Percentiles rank a stretch among this genome's conserved stretches.
phyloP scores from a whole-genome alignment of 2,329 filamentous ascomycete genomes.

The Colletotrichum australisinense region DNA sequence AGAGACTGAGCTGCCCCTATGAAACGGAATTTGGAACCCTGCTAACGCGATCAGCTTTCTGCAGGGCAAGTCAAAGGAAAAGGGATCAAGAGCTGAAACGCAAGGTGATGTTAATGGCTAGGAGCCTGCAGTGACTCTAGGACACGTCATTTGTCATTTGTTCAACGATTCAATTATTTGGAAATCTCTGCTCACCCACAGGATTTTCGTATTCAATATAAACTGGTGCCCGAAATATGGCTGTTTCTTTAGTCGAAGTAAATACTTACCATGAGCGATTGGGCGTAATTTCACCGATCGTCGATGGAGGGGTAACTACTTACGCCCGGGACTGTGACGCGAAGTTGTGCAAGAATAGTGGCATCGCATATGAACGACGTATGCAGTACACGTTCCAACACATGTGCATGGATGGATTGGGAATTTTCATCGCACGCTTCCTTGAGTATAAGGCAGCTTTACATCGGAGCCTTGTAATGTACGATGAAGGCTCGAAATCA shows the following conservation, averaged over 20 bases:
- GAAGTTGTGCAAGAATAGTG: not conserved
- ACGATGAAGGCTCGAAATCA: not conserved
- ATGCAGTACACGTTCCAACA: not conserved
- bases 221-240: not conserved
- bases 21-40: not conserved
- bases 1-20: not conserved
- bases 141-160: not conserved
- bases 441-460: not conserved
- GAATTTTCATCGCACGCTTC: not conserved
- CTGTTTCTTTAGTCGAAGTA: not conserved
- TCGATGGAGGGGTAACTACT: not conserved
- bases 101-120: not conserved
- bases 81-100: not conserved
- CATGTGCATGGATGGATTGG: not conserved
- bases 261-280: not conserved
- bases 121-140: not conserved
- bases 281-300: not conserved
- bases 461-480: not conserved
- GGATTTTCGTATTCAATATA: not conserved
- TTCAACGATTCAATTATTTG: not conserved
- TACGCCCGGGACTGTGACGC: not conserved
- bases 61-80: not conserved
- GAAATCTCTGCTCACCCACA: not conserved
- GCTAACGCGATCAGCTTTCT: not conserved
- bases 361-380: conserved; percentile 16